Conservation (phyloP, 139 green algal genomes). For the Tetradesmus lagerheimii region DNA sequence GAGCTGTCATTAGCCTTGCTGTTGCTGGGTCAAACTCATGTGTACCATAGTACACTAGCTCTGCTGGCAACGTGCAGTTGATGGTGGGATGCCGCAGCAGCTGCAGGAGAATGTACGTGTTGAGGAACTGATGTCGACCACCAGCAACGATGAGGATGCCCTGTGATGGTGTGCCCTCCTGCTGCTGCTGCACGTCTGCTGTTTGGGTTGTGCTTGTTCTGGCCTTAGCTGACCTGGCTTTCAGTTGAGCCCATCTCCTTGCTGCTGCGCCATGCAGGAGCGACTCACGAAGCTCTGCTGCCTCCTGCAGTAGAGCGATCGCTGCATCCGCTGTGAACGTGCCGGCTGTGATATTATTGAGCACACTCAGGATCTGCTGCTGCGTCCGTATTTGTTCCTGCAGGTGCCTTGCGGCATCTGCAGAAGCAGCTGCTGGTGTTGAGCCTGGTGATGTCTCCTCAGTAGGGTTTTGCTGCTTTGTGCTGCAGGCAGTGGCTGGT, state of each 20-base stretch:
- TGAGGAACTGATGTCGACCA: constrained; percentile 27
- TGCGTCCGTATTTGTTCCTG: constrained; percentile 1
- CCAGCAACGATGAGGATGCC: constrained; percentile 41
- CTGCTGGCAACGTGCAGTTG: constrained; percentile 27
- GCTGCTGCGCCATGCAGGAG: neutral
- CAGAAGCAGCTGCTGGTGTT: neutral
- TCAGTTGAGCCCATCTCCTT: neutral
- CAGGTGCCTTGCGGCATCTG: neutral
- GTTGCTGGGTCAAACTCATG: neutral
- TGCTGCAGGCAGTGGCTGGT: neutral
- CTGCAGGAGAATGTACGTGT: constrained; percentile 31
- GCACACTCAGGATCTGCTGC: neutral
- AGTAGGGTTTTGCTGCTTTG: neutral
- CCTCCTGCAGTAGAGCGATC: neutral
- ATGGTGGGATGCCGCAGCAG: constrained; percentile 7
- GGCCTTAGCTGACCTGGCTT: neutral
- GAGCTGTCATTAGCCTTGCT: neutral
- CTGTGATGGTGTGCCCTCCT: neutral
- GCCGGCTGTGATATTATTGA: neutral
- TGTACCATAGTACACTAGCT: constrained; percentile 41
- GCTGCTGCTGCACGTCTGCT: neutral
- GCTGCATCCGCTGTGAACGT: neutral
- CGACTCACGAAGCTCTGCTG: neutral
- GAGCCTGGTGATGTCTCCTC: neutral
- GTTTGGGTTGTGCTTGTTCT: neutral